A percentile compares a stretch with the other conserved stretches of the same genome.
Evolutionary conservation across 305 asterid genomes (phyloP).

Genomic region (Striga hermonthica): DNA sequence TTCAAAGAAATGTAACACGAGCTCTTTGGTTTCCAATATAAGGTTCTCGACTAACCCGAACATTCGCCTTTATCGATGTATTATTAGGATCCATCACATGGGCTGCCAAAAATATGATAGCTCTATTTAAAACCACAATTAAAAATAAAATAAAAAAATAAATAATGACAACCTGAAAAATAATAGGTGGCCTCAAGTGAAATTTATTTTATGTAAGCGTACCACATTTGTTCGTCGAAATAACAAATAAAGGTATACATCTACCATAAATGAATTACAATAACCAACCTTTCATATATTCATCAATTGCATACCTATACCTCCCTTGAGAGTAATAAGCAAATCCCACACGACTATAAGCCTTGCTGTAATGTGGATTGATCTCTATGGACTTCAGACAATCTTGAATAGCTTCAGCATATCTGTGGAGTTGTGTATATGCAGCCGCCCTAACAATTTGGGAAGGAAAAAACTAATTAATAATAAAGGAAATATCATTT

Average conservation of each 20-base stretch:
- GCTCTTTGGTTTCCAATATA: slow-evolving; percentile 17
- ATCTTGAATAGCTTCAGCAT: slow-evolving; percentile 61
- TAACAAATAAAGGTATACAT: too few species aligned
- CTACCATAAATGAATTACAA: background rate
- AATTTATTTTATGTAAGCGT: background rate
- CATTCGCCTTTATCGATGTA: slow-evolving; percentile 65
- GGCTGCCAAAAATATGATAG: slow-evolving; percentile 49
- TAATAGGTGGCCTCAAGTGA: background rate
- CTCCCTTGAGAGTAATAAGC: slow-evolving; percentile 83
- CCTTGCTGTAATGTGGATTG: slow-evolving; percentile 81
- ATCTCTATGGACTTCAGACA: slow-evolving; percentile 67
- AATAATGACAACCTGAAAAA: background rate
- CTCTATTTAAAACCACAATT: slow-evolving; percentile 19
- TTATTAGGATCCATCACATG: slow-evolving; percentile 78
- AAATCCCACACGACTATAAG: slow-evolving; percentile 84
- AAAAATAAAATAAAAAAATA: too few species aligned
- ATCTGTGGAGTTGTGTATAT: slow-evolving; percentile 57
- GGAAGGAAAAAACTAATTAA: slow-evolving; percentile 10
- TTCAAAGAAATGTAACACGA: slow-evolving; percentile 7
- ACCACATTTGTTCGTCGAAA: too few species aligned
- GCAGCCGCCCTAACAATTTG: slow-evolving; percentile 79
- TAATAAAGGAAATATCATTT: background rate
- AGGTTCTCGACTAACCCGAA: slow-evolving; percentile 52
- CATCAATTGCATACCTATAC: slow-evolving; percentile 74
- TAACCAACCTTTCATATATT: slow-evolving; percentile 62